Evolutionary conservation across 2,329 filamentous ascomycete genomes (phyloP).

Genomic region (Diaporthe sp.): DNA sequence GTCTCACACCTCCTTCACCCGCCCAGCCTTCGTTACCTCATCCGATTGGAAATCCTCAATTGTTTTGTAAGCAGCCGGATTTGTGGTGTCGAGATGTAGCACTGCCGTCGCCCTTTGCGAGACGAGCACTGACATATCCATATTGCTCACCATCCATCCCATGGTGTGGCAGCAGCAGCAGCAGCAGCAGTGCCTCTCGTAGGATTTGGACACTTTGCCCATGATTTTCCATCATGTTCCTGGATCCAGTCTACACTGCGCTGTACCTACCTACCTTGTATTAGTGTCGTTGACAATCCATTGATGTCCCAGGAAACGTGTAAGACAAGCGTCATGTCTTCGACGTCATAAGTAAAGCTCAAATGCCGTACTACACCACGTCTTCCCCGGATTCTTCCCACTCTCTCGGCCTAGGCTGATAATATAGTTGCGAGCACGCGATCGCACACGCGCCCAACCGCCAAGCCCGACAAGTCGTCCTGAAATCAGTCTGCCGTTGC

Average conservation of each 20-base stretch:
- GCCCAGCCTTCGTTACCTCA: slow-evolving; percentile 5
- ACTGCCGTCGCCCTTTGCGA: slow-evolving; percentile 1
- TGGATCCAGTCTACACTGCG: background rate
- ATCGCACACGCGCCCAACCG: slow-evolving; percentile 11
- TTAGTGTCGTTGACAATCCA: background rate
- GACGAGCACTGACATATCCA: background rate
- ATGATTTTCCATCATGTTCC: background rate
- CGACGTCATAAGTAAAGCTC: background rate
- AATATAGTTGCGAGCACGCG: background rate
- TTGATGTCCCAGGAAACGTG: background rate
- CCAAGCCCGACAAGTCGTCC: slow-evolving; percentile 2
- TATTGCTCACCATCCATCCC: background rate
- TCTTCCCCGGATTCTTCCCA: slow-evolving; percentile 20
- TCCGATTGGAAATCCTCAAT: slow-evolving; percentile 20
- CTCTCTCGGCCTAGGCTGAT: background rate
- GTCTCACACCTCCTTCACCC: background rate
- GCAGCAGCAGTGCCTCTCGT: background rate
- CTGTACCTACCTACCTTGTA: background rate
- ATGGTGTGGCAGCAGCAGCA: background rate
- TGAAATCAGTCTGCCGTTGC: background rate
- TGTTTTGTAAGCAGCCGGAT: slow-evolving; percentile 9
- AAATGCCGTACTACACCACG: background rate
- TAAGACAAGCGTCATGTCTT: slow-evolving; percentile 1
- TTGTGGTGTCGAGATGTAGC: background rate
- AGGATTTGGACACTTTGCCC: background rate